phyloP scores from a whole-genome alignment of 1,284 basidiomycete genomes.

The Ganoderma lingzhi region DNA sequence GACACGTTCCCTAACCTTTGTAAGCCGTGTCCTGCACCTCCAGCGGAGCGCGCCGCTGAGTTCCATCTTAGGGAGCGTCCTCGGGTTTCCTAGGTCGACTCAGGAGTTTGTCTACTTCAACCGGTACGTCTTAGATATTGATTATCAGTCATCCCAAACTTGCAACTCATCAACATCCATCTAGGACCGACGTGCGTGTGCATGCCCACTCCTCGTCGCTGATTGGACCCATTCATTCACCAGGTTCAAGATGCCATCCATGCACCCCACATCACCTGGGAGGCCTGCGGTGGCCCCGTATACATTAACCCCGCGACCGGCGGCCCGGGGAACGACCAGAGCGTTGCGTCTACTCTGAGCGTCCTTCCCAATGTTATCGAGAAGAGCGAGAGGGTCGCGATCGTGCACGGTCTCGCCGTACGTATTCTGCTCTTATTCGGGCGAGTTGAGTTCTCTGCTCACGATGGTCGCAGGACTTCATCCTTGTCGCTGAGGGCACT shows the following conservation, averaged over 20 bases:
- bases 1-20: conserved; percentile 46
- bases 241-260: conserved; percentile 68
- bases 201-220: background rate
- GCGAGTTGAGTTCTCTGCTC: background rate
- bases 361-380: conserved; percentile 51
- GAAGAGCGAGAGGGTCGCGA: conserved; percentile 48
- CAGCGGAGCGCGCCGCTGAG: conserved; percentile 30
- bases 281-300: conserved; percentile 52
- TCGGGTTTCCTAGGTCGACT: conserved; percentile 62
- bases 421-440: background rate
- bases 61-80: conserved; percentile 54
- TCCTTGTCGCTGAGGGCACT: conserved; percentile 63
- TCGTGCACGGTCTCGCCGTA: conserved; percentile 41
- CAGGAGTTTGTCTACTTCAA: conserved; percentile 57
- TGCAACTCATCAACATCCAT: background rate
- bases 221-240: background rate
- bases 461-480: conserved; percentile 50
- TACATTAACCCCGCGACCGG: conserved; percentile 52
- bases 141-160: no score
- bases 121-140: conserved; percentile 29
- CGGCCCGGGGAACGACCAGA: conserved; percentile 42
- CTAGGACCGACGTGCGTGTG: conserved; percentile 49
- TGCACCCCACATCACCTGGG: conserved; percentile 64
- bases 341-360: conserved; percentile 47
- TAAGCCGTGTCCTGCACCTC: conserved; percentile 21